These are phyloP conservation scores for Colletotrichum tropicale DNA, from an alignment of 2,329 filamentous ascomycete species.

Conservation along the genomic window DNA sequence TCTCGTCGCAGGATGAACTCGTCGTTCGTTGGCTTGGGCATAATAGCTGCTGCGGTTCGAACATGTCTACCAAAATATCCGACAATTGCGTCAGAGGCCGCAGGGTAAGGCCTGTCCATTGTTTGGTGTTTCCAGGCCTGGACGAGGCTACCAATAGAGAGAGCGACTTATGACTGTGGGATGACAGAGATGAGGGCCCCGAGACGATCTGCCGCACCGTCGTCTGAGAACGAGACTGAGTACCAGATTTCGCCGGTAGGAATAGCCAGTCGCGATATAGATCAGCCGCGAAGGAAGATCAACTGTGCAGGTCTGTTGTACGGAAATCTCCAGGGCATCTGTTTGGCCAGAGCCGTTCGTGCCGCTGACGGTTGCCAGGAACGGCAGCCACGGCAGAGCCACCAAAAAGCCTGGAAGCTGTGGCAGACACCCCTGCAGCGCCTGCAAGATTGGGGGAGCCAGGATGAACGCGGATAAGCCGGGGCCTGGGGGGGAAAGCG, in stretches of 20 bases:
- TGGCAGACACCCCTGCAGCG: conserved; percentile 5
- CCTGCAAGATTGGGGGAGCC: conserved; percentile 4
- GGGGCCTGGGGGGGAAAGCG: background rate
- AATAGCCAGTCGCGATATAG: background rate
- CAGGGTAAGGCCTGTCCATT: background rate
- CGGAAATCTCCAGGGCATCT: background rate
- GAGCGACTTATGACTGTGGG: background rate
- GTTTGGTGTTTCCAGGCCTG: background rate
- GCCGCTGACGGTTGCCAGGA: conserved; percentile 4
- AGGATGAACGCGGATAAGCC: conserved; percentile 7
- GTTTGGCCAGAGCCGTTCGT: conserved; percentile 9
- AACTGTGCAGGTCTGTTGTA: background rate
- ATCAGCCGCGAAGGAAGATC: background rate
- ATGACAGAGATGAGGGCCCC: background rate
- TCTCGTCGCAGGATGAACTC: conserved; percentile 17
- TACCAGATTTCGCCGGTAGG: background rate
- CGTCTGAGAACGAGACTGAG: background rate
- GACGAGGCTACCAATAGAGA: background rate
- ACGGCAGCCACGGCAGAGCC: conserved; percentile 13
- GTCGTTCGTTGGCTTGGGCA: background rate
- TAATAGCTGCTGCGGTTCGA: background rate
- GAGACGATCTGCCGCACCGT: background rate
- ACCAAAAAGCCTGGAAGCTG: conserved; percentile 4
- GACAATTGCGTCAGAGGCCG: background rate
- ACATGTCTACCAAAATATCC: background rate